Evolutionary conservation across 2,329 filamentous ascomycete species (phyloP), one percentile per base, ranked within the genome.

Genomic region (Lasiodiplodia theobromae): DNA sequence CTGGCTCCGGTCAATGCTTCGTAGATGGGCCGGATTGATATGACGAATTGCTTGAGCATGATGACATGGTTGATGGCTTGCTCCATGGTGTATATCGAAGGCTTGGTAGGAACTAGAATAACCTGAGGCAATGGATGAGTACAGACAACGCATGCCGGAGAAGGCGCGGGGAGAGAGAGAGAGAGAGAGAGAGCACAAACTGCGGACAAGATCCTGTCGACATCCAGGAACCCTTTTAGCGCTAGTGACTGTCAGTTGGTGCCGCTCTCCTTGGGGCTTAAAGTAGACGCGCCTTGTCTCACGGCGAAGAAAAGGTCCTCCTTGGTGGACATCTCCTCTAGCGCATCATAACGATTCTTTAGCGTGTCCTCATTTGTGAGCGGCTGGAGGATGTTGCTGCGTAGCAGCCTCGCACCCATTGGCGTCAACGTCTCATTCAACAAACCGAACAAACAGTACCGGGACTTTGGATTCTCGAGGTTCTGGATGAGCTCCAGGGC

Each of bases 401-500:
- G 87, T 31, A 99, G 86, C 71, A 97, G 86, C 62, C 96, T 88
- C 5, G 89, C 86, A 3, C 96, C 96, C 93, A 98, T 98, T 0
- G 92, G 91, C 0, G 96, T 98, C 23, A 88, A 77, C 0, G 94
- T 97, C 71, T 93, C 86, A 73, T 98, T 96, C 56, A 99, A 81
- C 0, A 98, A 79, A 0, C 94, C 94, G 71, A 94, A 95, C 0
- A 99, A 82, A 71, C 91, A 95, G 49, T 95, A 88, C 71, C 89
- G 92, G 0, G 94, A 97, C 72, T 91, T 94, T 0, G 89, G 75
- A 72, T 91, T 89, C 14, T 92, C 89, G 0, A 94, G 76, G 72
- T 97, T 99, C 74, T 97, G 93, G 31, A 98, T 91, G 6, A 99
- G 85, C 77, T 99, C 96, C 3, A 99, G 84, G 0, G 93, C 93